Conservation (phyloP, 345 rosid species). For the Gossypium sturtianum region DNA sequence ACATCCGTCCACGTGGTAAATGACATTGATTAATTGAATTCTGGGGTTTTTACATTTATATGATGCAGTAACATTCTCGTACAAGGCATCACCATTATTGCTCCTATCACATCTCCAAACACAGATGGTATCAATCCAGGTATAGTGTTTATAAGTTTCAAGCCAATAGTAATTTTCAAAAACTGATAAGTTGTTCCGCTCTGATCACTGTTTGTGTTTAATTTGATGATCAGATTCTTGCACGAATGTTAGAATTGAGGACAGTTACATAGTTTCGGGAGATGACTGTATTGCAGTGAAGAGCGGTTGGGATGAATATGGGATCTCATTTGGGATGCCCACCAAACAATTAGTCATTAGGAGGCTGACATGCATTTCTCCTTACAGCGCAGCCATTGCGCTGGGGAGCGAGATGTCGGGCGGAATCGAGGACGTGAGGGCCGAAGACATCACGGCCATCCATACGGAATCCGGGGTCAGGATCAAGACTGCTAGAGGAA, state of each 20-base stretch:
- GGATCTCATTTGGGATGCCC: conserved; percentile 63
- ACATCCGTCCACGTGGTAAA: conserved; percentile 7
- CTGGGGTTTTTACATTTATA: background rate
- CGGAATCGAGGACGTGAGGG: conserved; percentile 69
- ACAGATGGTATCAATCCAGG: conserved; percentile 97
- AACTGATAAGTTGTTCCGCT: background rate
- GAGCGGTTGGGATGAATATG: conserved; percentile 88
- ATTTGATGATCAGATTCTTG: conserved; percentile 62
- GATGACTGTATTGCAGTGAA: conserved; percentile 93
- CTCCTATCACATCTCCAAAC: conserved; percentile 82
- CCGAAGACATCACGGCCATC: conserved; percentile 66
- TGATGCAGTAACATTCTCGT: conserved; percentile 57
- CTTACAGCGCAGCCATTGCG: conserved; percentile 70
- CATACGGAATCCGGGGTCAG: conserved; percentile 71
- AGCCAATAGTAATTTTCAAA: too few species aligned
- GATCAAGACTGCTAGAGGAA: conserved; percentile 69
- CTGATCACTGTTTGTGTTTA: background rate
- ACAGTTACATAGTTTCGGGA: conserved; percentile 82
- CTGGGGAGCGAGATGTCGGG: conserved; percentile 84
- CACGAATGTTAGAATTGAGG: conserved; percentile 78
- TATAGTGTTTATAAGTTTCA: background rate
- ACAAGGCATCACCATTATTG: conserved; percentile 77
- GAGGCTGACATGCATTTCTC: conserved; percentile 67
- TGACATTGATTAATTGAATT: background rate
- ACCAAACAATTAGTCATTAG: conserved; percentile 55